Evolutionary conservation across 2,329 filamentous ascomycete genomes (phyloP), one percentile per base, ranked within the genome.

Genomic region (Penicillium verrucosum): DNA sequence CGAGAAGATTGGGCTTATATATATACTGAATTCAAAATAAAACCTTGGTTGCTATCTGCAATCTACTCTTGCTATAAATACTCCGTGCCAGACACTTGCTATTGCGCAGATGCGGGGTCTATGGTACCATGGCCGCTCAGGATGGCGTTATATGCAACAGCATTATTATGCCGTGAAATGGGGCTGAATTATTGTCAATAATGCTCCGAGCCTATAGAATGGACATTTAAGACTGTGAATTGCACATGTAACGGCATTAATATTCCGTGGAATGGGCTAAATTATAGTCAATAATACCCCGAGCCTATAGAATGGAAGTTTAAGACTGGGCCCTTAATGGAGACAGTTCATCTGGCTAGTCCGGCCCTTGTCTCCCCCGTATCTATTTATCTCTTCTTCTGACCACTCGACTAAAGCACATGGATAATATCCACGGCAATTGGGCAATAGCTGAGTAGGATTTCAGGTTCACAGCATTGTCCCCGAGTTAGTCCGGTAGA

Each of bases 61-160:
- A 23, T 18, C 1, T 38, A 30, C 1, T 44, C 27, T 30, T 30
- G 11, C 18, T 6, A 29, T 23, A 12, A 18, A n/a, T 5, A 14
- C n/a, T 45, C 2, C 14, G 12, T 14, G 11, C n/a, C n/a, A 36
- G 27, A 12, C 14, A 23, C 27, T 45, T 45, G 30, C 30, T n/a
- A 16, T 16, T 34, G 12, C 9, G 12, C 36, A n/a, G 36, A 53
- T 59, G 62, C 58, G 61, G 61, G 61, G 60, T 61, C 32, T 55
- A 53, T 55, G 29, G 34, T 56, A 55, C 56, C 57, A 65, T 65
- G 32, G 27, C 49, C 45, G 36, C 42, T 30, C 21, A 32, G 27
- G 51, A 65, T 62, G 52, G 60, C 60, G 63, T 60, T 61, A 63
- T 62, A 51, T 16, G 30, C 11, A 37, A 23, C 36, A 37, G 41